Conservation (phyloP, 2,329 filamentous ascomycete genomes). For the Colletotrichum sansevieriae region DNA sequence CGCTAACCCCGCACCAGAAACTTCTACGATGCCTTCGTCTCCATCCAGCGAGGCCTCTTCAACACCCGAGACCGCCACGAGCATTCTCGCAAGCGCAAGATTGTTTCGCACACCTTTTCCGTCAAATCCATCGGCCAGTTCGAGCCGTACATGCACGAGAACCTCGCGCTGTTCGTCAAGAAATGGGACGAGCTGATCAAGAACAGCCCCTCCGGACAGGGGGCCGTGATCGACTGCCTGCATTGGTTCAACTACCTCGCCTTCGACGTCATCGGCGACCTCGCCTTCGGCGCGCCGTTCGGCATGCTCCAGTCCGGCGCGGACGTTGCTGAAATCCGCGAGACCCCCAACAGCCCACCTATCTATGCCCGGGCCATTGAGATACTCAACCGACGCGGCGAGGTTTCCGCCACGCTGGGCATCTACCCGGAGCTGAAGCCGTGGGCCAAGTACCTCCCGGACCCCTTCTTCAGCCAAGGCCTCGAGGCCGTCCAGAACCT, state of each 20-base stretch:
- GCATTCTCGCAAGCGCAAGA: conserved; percentile 90
- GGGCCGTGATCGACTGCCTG: conserved; percentile 74
- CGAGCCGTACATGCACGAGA: conserved; percentile 88
- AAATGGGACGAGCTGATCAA: conserved; percentile 75
- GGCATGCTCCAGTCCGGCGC: conserved; percentile 41
- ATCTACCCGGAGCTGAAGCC: conserved; percentile 81
- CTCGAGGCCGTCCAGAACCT: conserved; percentile 82
- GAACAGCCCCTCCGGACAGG: conserved; percentile 52
- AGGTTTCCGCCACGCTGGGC: conserved; percentile 86
- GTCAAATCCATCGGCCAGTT: conserved; percentile 85
- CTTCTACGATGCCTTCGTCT: conserved; percentile 93
- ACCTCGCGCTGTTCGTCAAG: conserved; percentile 78
- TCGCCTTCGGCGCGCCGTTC: conserved; percentile 44
- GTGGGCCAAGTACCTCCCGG: conserved; percentile 83
- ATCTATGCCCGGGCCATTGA: conserved; percentile 85
- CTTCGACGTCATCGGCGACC: conserved; percentile 44
- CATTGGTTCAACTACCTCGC: conserved; percentile 40
- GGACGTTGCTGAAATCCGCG: conserved; percentile 42
- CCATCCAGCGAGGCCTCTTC: conserved; percentile 87
- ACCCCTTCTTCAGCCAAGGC: conserved; percentile 84
- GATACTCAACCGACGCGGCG: conserved; percentile 88
- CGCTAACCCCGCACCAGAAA: conserved; percentile 63
- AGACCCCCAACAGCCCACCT: conserved; percentile 70
- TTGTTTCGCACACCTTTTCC: conserved; percentile 88
- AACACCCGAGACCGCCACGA: conserved; percentile 87